Evolutionary conservation across 345 rosid genomes (phyloP).

Genomic region (Aquilaria malaccensis): DNA sequence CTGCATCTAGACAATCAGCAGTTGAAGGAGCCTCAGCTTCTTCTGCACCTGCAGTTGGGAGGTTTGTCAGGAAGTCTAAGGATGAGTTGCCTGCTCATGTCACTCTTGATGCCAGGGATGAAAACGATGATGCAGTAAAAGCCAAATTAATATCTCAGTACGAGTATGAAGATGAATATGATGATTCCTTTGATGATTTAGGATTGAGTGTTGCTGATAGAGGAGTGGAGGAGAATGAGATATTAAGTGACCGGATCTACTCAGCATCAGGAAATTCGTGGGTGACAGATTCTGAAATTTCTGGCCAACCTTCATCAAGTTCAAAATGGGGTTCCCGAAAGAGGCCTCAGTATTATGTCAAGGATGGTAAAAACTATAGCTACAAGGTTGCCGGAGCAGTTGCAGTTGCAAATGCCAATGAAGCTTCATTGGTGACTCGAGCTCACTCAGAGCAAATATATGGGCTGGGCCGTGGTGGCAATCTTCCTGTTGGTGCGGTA

Average conservation of each 20-base stretch:
- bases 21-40: slow-evolving; percentile 33
- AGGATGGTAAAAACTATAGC: slow-evolving; percentile 95
- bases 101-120: slow-evolving; percentile 46
- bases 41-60: slow-evolving; percentile 53
- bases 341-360: slow-evolving; percentile 77
- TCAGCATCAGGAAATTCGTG: slow-evolving; percentile 22
- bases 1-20: slow-evolving; percentile 18
- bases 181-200: slow-evolving; percentile 94
- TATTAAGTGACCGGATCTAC: slow-evolving; percentile 34
- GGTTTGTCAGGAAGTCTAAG: slow-evolving; percentile 72
- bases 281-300: slow-evolving; percentile 28
- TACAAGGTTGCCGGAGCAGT: slow-evolving; percentile 82
- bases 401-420: slow-evolving; percentile 69
- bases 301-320: slow-evolving; percentile 20
- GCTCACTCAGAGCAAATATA: slow-evolving; percentile 56
- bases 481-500: slow-evolving; percentile 70
- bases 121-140: slow-evolving; percentile 37
- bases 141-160: slow-evolving; percentile 58
- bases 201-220: slow-evolving; percentile 68
- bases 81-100: slow-evolving; percentile 35
- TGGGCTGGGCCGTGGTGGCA: slow-evolving; percentile 95
- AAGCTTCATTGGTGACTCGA: slow-evolving; percentile 56
- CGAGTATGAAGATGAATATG: slow-evolving; percentile 94
- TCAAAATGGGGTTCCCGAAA: slow-evolving; percentile 76
- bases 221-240: slow-evolving; percentile 60